Percentiles rank a stretch among this genome's conserved stretches.
phyloP scores from a whole-genome alignment of 257 asterid genomes.

The Jaltomata sinuosa region DNA sequence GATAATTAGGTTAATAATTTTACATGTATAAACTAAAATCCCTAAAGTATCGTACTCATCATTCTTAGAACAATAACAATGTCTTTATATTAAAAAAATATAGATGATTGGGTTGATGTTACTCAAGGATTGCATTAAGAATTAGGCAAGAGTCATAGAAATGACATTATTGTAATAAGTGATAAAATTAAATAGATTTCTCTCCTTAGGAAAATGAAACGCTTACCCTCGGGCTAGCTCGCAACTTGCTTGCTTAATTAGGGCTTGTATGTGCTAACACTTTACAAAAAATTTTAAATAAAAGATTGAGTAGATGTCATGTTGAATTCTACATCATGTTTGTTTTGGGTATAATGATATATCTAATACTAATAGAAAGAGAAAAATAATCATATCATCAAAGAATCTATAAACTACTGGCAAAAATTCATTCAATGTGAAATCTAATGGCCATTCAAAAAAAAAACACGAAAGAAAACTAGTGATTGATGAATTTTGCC shows the following conservation, averaged over 20 bases:
- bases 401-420: neutral
- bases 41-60: neutral
- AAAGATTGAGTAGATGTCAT: neutral
- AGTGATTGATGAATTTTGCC: neutral
- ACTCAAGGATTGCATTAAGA: neutral
- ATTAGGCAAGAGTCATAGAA: neutral
- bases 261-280: neutral
- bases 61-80: neutral
- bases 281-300: too few species aligned
- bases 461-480: neutral
- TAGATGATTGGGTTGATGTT: neutral
- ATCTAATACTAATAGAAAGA: neutral
- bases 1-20: neutral
- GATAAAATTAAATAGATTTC: neutral
- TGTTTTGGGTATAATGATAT: neutral
- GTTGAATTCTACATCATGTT: too few species aligned
- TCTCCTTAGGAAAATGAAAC: neutral
- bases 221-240: neutral
- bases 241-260: neutral
- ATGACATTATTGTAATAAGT: neutral
- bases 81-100: neutral
- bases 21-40: neutral
- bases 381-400: neutral
- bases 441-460: neutral
- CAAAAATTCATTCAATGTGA: neutral